These are phyloP conservation scores for Entelexis paramagnoliae DNA, from an alignment of 1,139 yeast genomes.

Conservation along the genomic window DNA sequence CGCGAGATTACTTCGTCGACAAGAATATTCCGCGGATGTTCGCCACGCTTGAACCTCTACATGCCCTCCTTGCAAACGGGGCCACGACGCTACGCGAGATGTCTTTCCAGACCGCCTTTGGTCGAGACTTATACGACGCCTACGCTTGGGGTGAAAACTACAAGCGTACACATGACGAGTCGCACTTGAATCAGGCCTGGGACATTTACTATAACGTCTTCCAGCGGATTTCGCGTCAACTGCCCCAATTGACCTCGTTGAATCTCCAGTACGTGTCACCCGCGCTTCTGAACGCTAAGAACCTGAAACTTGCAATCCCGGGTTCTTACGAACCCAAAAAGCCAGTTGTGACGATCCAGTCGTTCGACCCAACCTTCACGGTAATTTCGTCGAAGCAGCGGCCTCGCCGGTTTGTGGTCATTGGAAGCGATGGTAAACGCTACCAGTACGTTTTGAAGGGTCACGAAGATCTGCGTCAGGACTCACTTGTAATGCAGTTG, in stretches of 20 bases:
- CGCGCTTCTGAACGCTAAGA: slow-evolving; percentile 62
- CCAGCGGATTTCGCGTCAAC: slow-evolving; percentile 77
- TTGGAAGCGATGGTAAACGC: slow-evolving; percentile 86
- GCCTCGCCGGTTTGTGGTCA: slow-evolving; percentile 70
- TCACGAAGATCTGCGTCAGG: slow-evolving; percentile 97
- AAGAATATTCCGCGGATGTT: slow-evolving; percentile 93
- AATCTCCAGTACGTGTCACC: slow-evolving; percentile 94
- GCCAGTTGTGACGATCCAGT: slow-evolving; percentile 59
- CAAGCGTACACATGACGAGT: slow-evolving; percentile 72
- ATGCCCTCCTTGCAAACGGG: slow-evolving; percentile 45
- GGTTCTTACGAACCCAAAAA: slow-evolving; percentile 86
- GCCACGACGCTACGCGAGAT: slow-evolving; percentile 91
- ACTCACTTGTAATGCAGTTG: slow-evolving; percentile 92
- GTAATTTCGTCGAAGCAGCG: slow-evolving; percentile 96
- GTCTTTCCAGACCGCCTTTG: slow-evolving; percentile 87
- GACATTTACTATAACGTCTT: slow-evolving; percentile 90
- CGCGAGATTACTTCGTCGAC: slow-evolving; percentile 85
- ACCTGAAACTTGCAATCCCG: slow-evolving; percentile 83
- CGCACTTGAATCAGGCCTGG: slow-evolving; percentile 95
- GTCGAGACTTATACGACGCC: slow-evolving; percentile 86
- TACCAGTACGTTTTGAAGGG: slow-evolving; percentile 79
- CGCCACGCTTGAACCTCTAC: slow-evolving; percentile 80
- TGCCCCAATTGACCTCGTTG: slow-evolving; percentile 75
- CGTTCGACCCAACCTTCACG: slow-evolving; percentile 70
- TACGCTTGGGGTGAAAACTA: slow-evolving; percentile 86